Conservation (phyloP, 2,329 filamentous ascomycete species). For the Trichothecium roseum region DNA sequence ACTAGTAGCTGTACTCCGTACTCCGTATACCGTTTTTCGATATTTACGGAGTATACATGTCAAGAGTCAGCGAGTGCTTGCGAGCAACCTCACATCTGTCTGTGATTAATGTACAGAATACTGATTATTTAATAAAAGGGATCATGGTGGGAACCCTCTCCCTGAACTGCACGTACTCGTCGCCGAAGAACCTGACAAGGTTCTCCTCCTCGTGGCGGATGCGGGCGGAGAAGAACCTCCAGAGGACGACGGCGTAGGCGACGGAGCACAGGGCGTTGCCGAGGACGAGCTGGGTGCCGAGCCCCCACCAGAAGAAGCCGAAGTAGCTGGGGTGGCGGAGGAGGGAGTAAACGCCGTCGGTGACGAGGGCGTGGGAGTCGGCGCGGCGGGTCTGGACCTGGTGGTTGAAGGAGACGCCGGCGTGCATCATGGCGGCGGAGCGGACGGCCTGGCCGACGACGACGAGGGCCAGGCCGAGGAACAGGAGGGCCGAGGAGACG, state of each 20-base stretch:
- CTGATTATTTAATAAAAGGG: conserved; percentile 53
- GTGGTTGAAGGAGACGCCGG: conserved; percentile 87
- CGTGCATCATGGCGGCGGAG: conserved; percentile 78
- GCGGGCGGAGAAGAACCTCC: conserved; percentile 70
- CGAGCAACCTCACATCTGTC: no score
- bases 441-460: conserved; percentile 63
- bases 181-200: conserved; percentile 71
- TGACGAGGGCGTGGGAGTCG: conserved; percentile 68
- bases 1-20: no score
- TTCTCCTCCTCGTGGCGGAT: conserved; percentile 71
- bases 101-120: no score
- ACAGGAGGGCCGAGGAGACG: conserved; percentile 23
- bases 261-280: conserved; percentile 74
- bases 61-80: no score
- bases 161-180: conserved; percentile 69
- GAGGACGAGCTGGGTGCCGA: conserved; percentile 87
- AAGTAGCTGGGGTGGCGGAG: conserved; percentile 90
- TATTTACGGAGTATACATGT: no score
- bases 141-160: conserved; percentile 66
- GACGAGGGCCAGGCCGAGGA: conserved; percentile 54
- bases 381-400: conserved; percentile 64
- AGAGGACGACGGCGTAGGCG: conserved; percentile 65
- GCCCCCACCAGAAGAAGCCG: conserved; percentile 95
- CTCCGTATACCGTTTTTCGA: no score
- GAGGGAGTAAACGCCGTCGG: conserved; percentile 63